Conservation (phyloP, 805 yeast species). For the Lipomyces spencermartinsiae region DNA sequence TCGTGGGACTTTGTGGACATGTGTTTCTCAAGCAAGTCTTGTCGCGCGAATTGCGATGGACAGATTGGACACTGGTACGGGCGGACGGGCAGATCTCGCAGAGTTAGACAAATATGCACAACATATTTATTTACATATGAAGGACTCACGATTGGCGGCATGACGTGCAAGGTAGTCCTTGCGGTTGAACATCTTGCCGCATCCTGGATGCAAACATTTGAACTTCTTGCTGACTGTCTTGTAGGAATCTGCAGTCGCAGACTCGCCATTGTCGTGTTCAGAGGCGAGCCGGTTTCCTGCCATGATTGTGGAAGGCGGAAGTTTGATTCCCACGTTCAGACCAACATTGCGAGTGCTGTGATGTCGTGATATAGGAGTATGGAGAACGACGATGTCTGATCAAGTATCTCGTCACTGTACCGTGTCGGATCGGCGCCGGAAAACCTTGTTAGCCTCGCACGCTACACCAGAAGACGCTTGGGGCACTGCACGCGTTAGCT, state of each 20-base stretch:
- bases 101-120: neutral
- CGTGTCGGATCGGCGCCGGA: neutral
- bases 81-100: conserved; percentile 39
- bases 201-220: conserved; percentile 42
- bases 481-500: too few relatives aligned
- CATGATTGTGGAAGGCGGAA: neutral
- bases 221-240: conserved; percentile 27
- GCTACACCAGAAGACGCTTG: neutral
- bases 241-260: neutral
- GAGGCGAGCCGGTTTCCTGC: neutral
- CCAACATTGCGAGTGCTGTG: neutral
- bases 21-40: conserved; percentile 44
- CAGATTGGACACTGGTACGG: conserved; percentile 45
- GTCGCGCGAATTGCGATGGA: conserved; percentile 43
- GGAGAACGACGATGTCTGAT: too few relatives aligned
- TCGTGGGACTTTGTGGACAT: conserved; percentile 40
- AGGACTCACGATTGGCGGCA: conserved; percentile 39
- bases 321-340: neutral
- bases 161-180: conserved; percentile 43
- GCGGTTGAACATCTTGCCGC: conserved; percentile 42
- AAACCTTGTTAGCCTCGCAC: neutral
- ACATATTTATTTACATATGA: neutral
- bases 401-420: neutral
- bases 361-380: too few relatives aligned
- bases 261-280: neutral